Evolutionary conservation across 2,329 filamentous ascomycete genomes (phyloP), one percentile per base, ranked within the genome.

Genomic region (Fusarium irregulare): DNA sequence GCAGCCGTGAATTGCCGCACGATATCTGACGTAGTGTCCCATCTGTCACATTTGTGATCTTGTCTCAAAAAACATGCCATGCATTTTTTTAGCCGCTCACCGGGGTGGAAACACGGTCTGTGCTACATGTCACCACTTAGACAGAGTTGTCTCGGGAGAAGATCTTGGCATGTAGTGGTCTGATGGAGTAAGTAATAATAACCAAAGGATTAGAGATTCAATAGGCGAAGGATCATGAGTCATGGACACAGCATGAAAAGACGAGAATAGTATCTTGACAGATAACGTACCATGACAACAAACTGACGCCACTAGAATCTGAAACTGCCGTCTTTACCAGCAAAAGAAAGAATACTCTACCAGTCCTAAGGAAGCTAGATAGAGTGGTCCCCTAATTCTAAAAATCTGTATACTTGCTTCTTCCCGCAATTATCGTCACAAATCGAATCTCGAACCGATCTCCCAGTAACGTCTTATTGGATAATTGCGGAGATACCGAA

Each of bases 91-190:
- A 32, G 44, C 44, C 48, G 32, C 61, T 66, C 61, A 66, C 63
- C 63, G 63, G 25, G 12, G 61, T 66, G 63, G 63, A 59, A 62
- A 62, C 55, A 49, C 37, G 48, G 41, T 34, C 42, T 66, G 61
- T 66, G 30, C 42, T n/a, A 47, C 62, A 20, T 51, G 49, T 20
- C 49, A 51, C 49, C 47, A 37, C 30, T 50, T 50, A 23, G 23
- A 32, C 13, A 49, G 6, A 37, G 16, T 50, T 50, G 47, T 37
- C 47, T 41, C 44, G 49, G 32, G 23, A 51, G 23, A 46, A 28
- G 34, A 18, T 10, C 34, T 37, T 37, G 18, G 34, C 18, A 27
- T n/a, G 18, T n/a, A 4, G 18, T 41, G 49, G 23, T 27, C 32
- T 51, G 23, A 51, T 50, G 20, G 14, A 10, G 41, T 28, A 23